Percentiles rank a stretch among this genome's conserved stretches.
These are phyloP conservation scores for Collariella sp. DNA, from an alignment of 495 filamentous ascomycete species.

Conservation along the genomic window DNA sequence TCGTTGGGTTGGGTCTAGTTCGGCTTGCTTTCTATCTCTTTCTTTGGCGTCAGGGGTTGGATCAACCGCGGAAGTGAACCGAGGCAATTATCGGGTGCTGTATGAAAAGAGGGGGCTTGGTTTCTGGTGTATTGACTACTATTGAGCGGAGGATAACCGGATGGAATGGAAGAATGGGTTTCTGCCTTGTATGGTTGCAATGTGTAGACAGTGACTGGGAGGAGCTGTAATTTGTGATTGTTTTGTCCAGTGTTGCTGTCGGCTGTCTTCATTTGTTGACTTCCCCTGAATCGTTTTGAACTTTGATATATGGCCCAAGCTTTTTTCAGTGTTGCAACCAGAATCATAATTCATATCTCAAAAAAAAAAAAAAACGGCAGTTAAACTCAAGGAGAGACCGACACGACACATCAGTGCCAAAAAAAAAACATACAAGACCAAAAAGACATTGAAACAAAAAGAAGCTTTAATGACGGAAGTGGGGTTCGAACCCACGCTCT, in stretches of 20 bases:
- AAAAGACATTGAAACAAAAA: background rate
- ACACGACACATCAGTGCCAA: no score
- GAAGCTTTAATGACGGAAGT: constrained; percentile 12
- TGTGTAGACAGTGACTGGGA: background rate
- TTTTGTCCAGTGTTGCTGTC: no score
- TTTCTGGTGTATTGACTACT: background rate
- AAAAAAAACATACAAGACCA: background rate
- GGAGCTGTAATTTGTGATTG: no score
- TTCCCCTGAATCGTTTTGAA: no score
- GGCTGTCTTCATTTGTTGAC: no score
- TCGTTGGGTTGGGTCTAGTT: background rate
- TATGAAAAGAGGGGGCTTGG: constrained; percentile 3
- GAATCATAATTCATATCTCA: no score
- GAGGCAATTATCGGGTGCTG: constrained; percentile 4
- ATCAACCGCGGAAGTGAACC: background rate
- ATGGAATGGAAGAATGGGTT: background rate
- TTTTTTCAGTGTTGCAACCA: no score
- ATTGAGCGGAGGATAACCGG: background rate
- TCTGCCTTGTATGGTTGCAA: background rate
- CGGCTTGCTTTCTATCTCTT: background rate
- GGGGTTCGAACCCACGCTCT: constrained; percentile 23
- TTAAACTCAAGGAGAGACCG: no score
- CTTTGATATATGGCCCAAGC: no score
- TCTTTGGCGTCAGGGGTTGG: constrained; percentile 5
- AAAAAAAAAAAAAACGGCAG: no score